These are phyloP conservation scores for Sarocladiaceae sp. DNA, from an alignment of 2,329 filamentous ascomycete species.

Conservation along the genomic window DNA sequence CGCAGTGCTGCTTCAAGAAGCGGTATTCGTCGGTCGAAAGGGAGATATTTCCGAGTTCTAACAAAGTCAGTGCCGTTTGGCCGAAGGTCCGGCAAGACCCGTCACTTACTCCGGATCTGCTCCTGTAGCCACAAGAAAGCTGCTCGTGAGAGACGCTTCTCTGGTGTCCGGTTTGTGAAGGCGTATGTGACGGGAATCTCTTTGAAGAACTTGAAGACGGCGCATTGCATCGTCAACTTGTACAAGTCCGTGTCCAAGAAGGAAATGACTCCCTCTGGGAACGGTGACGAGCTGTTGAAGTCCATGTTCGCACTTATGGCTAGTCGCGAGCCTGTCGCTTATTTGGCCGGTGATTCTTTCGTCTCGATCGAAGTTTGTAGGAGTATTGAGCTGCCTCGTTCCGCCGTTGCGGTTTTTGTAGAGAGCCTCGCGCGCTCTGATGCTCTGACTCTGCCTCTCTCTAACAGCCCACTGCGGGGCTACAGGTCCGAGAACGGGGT, in stretches of 20 bases:
- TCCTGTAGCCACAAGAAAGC: slow-evolving; percentile 82
- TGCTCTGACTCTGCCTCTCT: background rate
- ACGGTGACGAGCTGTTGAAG: slow-evolving; percentile 62
- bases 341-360: background rate
- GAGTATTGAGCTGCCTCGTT: background rate
- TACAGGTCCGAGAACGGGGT: slow-evolving; percentile 6
- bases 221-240: slow-evolving; percentile 99
- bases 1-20: slow-evolving; percentile 74
- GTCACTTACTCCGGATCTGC: slow-evolving; percentile 75
- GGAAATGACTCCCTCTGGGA: slow-evolving; percentile 74
- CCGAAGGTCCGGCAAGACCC: background rate
- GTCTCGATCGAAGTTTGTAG: background rate
- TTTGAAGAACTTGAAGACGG: slow-evolving; percentile 87
- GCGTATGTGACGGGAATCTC: slow-evolving; percentile 80
- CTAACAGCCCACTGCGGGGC: slow-evolving; percentile 7
- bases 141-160: slow-evolving; percentile 81
- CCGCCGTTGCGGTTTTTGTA: background rate
- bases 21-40: slow-evolving; percentile 74
- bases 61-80: slow-evolving; percentile 3
- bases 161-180: slow-evolving; percentile 91
- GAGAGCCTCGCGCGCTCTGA: background rate
- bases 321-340: background rate
- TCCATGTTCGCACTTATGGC: slow-evolving; percentile 40
- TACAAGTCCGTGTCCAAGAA: slow-evolving; percentile 83
- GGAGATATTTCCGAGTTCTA: slow-evolving; percentile 77